These are phyloP conservation scores for Dictyostelium brefeldianum DNA, from an alignment of 78 protist genomes.

Conservation along the genomic window DNA sequence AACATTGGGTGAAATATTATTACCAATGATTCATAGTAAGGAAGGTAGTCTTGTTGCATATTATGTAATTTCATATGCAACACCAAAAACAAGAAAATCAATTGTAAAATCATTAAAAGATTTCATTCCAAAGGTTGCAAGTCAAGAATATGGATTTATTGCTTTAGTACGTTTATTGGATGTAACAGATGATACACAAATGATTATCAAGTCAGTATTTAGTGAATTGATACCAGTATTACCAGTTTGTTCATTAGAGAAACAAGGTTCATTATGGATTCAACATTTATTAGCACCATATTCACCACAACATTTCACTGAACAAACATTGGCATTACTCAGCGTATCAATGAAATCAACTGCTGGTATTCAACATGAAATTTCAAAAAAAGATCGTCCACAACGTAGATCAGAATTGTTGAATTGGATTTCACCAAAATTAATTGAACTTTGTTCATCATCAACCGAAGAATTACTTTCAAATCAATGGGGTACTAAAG, in stretches of 20 bases:
- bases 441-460: slow-evolving; percentile 46
- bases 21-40: slow-evolving; percentile 82
- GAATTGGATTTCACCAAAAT: slow-evolving; percentile 53
- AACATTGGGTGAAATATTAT: slow-evolving; percentile 44
- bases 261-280: slow-evolving; percentile 66
- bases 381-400: slow-evolving; percentile 48
- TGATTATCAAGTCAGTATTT: slow-evolving; percentile 59
- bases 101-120: slow-evolving; percentile 79
- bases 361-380: slow-evolving; percentile 28
- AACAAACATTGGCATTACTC: neutral
- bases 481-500: slow-evolving; percentile 37
- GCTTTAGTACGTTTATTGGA: slow-evolving; percentile 73
- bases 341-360: neutral
- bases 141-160: slow-evolving; percentile 57
- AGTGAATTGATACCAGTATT: slow-evolving; percentile 46
- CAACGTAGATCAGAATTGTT: slow-evolving; percentile 54
- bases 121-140: slow-evolving; percentile 54
- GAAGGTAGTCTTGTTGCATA: slow-evolving; percentile 75
- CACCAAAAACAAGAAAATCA: slow-evolving; percentile 81
- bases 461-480: neutral
- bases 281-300: slow-evolving; percentile 39
- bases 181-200: slow-evolving; percentile 84
- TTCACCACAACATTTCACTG: slow-evolving; percentile 28
- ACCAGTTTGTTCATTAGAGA: slow-evolving; percentile 11
- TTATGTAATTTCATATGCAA: slow-evolving; percentile 23